Evolutionary conservation across 2,329 filamentous ascomycete genomes (phyloP).

Genomic region (Aureobasidium sp.): DNA sequence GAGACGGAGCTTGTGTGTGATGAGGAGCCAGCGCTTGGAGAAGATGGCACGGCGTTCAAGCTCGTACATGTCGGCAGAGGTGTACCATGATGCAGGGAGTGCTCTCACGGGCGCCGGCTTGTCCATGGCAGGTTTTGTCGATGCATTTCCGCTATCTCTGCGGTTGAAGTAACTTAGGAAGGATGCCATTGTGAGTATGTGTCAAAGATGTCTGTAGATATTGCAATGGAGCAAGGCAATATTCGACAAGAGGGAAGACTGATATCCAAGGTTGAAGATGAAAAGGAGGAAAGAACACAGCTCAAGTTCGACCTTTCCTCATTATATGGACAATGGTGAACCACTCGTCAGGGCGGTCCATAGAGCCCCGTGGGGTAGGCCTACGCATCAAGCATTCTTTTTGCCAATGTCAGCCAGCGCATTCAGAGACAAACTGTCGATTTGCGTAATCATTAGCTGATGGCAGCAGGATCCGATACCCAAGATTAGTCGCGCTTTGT

Average conservation of each 20-base stretch:
- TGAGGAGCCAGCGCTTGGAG: slow-evolving; percentile 48
- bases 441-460: slow-evolving; percentile 9
- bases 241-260: not conserved
- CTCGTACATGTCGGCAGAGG: slow-evolving; percentile 35
- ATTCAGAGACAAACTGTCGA: slow-evolving; percentile 2
- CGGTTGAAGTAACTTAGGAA: slow-evolving; percentile 12
- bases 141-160: slow-evolving; percentile 9
- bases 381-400: not conserved
- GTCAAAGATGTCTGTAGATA: not conserved
- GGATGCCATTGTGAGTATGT: slow-evolving; percentile 7
- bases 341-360: not conserved
- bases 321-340: not conserved
- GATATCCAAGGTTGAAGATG: not conserved
- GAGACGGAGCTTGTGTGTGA: slow-evolving; percentile 45
- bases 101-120: slow-evolving; percentile 18
- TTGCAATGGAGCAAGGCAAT: not conserved
- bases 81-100: slow-evolving; percentile 38
- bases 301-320: not conserved
- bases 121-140: slow-evolving; percentile 3
- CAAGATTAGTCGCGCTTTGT: slow-evolving; percentile 8
- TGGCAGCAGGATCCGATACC: not conserved
- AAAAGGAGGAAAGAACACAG: not conserved
- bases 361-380: slow-evolving; percentile 1
- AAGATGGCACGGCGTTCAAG: slow-evolving; percentile 39
- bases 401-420: not conserved